Percentiles rank a stretch among this genome's conserved stretches.
phyloP scores from a whole-genome alignment of 805 yeast genomes.

The Kuraishia ogatae region DNA sequence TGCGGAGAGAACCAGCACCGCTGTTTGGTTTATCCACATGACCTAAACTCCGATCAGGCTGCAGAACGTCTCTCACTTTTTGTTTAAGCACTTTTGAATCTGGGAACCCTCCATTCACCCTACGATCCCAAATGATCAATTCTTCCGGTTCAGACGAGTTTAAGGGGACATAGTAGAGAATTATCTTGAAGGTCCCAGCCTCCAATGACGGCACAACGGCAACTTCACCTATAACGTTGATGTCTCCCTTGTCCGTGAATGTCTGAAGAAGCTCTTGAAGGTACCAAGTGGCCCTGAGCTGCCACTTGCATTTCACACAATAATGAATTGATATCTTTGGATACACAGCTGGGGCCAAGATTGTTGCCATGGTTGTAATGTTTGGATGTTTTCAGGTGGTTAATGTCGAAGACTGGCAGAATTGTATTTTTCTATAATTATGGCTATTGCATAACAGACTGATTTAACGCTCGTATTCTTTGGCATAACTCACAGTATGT shows the following conservation, averaged over 20 bases:
- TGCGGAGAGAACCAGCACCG: slow-evolving; percentile 10
- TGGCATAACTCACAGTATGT: too few relatives aligned
- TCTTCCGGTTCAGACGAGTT: slow-evolving; percentile 14
- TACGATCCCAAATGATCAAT: slow-evolving; percentile 53
- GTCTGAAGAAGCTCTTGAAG: slow-evolving; percentile 81
- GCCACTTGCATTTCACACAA: slow-evolving; percentile 86
- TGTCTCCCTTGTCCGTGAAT: slow-evolving; percentile 34
- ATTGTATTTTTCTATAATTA: too few relatives aligned
- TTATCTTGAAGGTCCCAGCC: slow-evolving; percentile 54
- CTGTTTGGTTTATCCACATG: slow-evolving; percentile 44
- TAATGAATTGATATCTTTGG: slow-evolving; percentile 65
- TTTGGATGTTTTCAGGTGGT: too few relatives aligned
- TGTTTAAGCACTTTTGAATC: slow-evolving; percentile 76
- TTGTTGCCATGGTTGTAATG: neutral
- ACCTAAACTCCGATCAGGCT: slow-evolving; percentile 47
- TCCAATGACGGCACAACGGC: slow-evolving; percentile 35
- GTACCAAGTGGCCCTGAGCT: slow-evolving; percentile 82
- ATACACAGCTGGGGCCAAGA: slow-evolving; percentile 15
- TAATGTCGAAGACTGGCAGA: too few relatives aligned
- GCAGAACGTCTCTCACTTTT: slow-evolving; percentile 48
- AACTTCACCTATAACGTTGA: slow-evolving; percentile 41
- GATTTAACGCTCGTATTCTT: too few relatives aligned
- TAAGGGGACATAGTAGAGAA: slow-evolving; percentile 25
- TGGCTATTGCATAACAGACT: too few relatives aligned
- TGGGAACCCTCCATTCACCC: slow-evolving; percentile 66